Base-by-base conservation (phyloP, 2,329 filamentous ascomycete species). In the Colletotrichum limetticola region DNA sequence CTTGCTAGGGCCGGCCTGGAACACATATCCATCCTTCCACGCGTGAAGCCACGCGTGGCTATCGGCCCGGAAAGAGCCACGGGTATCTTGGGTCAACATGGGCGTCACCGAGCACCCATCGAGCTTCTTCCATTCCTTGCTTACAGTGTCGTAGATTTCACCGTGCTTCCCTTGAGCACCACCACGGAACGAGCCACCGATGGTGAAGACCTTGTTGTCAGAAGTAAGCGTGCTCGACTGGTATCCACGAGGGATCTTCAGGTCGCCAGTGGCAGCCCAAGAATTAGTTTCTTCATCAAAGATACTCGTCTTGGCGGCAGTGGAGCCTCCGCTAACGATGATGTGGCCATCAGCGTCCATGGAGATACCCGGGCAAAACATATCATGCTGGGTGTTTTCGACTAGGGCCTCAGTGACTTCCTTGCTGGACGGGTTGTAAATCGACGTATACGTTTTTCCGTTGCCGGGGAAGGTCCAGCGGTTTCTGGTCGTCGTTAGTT, bases 291-390 rank as follows among this genome's bases (percentile, higher is more conserved):
- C 74, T 1, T 82, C 81, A 72, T 86, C 77, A 77, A 85, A 89
- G 35, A 89, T 81, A 61, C 85, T 88, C 1, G 86, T 88, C 57
- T 83, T 84, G 6, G 79, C 77, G 5, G 85, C 84, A 66, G 85
- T 82, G 30, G 84, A 84, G 1, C 90, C 89, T 6, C 90, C 89
- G 0, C 85, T 87, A 5, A 91, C 85, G 1, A 90, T 76, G 4
- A 89, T 82, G 9, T 83, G 80, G 0, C 87, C 89, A 7, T 84
- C 78, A 14, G 82, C 83, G 71, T 86, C 85, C 7, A 86, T 78
- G 5, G 84, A 86, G 60, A 90, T 87, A 1, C 88, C 88, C 0
- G 88, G 87, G 75, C 88, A 90, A 74, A 89, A 89, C 87, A 89
- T 89, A 75, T 88, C 86, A 73, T 88, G 85, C 2, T 82, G 74